Base-by-base conservation (phyloP, 495 filamentous ascomycete genomes). In the Xylaria curta region DNA sequence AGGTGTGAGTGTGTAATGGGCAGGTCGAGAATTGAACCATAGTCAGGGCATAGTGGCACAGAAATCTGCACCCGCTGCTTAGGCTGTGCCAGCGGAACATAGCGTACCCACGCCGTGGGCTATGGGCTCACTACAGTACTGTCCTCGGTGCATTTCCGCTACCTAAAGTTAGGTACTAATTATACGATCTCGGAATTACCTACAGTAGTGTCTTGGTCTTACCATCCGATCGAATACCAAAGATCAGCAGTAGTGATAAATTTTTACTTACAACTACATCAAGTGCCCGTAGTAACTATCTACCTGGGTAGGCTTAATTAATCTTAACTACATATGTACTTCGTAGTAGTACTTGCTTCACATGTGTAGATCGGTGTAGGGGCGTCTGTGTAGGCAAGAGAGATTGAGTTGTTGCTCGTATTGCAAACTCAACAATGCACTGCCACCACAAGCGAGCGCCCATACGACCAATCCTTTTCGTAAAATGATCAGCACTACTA, bases 401-500 rank as follows among this genome's bases (percentile, higher is more conserved):
- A 69, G 36, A 46, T 60, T 31, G 53, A 40, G 26, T 38, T 60
- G 38, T 61, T 13, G 54, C 58, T 71, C 69, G 69, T 71, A 61
- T 71, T 71, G 28, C 58, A 51, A 28, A 62, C 59, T 64, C 4
- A 59, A 21, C 15, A 53, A n/a, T 70, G 69, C 69, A 71, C 60
- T 66, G 69, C 69, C 69, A 71, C 69, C 69, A 44, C 46, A 62
- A 46, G 49, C 21, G 47, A 49, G 58, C 51, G 40, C 60, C 28
- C 61, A 71, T 58, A 8, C 46, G 40, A 28, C 46, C n/a, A 31
- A 28, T 64, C 47, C n/a, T 47, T 28, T 65, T 66, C 69, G 69
- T 66, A 65, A 66, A 19, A 19, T 15, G 42, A 61, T 68, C 54
- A 33, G 26, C 66, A 2, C n/a, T 12, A 8, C 66, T 26, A 31